Base-by-base conservation (phyloP, 2,329 filamentous ascomycete species). In the Hypoxylon sp. region DNA sequence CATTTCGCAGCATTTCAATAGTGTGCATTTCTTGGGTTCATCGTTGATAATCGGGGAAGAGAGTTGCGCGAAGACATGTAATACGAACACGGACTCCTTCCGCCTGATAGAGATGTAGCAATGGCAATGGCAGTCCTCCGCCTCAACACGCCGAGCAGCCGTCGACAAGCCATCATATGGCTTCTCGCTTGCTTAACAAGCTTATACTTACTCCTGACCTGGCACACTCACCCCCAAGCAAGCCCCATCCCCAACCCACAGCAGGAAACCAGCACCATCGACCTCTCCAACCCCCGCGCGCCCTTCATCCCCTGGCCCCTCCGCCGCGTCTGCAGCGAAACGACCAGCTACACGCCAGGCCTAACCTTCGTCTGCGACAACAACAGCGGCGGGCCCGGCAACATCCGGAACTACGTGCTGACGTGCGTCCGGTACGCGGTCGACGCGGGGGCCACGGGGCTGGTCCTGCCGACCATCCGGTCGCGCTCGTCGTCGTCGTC, bases 381-480 rank as follows among this genome's bases (percentile, higher is more conserved):
- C 64, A 78, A 78, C 63, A 74, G 75, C 29, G 77, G 77, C 26
- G 77, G 76, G 29, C 74, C 78, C 19, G 76, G 75, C 40, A 79
- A 79, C 57, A 78, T 79, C 36, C 70, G 77, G 44, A 78, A 76
- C 63, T 78, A 75, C 64, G 73, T 78, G 36, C 67, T 78, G 26
- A 78, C 75, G 0, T 79, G 77, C 51, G 23, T 78, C 5, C 74
- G 77, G 13, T 79, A 79, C 60, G 75, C 72, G 25, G 71, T 78
- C 54, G 74, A 74, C 6, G 73, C 74, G 1, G 76, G 76, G 9
- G 75, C 75, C 2, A 70, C 74, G 0, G 73, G 70, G 0, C 55
- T 78, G 1, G 69, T 76, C 6, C 62, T 78, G 41, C 77, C 77
- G 0, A 68, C 62, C 19, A 77, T 79, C 48, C 69, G 73, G 25